A percentile compares a stretch with the other conserved stretches of the same genome.
Conservation (phyloP, 2,329 filamentous ascomycete genomes). For the Fusarium longipes region DNA sequence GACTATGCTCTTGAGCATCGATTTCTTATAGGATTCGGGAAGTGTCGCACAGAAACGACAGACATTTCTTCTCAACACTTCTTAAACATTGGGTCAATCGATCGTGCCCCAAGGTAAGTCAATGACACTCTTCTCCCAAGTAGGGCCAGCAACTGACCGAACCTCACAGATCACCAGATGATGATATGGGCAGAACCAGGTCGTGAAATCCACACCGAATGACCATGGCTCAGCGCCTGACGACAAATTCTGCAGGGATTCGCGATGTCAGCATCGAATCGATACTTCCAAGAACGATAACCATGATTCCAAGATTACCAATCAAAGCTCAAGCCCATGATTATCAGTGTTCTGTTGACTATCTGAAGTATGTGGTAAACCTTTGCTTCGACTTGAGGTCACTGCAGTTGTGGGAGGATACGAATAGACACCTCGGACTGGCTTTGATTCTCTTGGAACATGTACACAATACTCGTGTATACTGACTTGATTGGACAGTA, state of each 20-base stretch:
- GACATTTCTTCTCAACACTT: no score
- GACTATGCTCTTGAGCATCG: no score
- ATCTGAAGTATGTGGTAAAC: slow-evolving; percentile 46
- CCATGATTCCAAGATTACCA: slow-evolving; percentile 49
- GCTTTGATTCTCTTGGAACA: neutral
- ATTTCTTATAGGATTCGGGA: no score
- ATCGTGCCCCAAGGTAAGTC: slow-evolving; percentile 33
- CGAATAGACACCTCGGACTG: no score
- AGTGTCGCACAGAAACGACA: no score
- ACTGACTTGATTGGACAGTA: no score
- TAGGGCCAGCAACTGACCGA: neutral
- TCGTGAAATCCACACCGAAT: slow-evolving; percentile 34
- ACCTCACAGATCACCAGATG: slow-evolving; percentile 36
- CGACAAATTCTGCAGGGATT: slow-evolving; percentile 33
- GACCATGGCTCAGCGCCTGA: slow-evolving; percentile 46
- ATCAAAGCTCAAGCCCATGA: slow-evolving; percentile 50
- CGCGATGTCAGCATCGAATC: slow-evolving; percentile 48
- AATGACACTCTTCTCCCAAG: fast-evolving
- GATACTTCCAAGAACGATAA: slow-evolving; percentile 53
- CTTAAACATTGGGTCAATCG: no score
- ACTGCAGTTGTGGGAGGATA: no score
- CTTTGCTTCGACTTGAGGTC: no score
- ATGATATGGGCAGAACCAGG: slow-evolving; percentile 46
- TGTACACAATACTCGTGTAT: no score
- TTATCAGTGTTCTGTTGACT: slow-evolving; percentile 46